Evolutionary conservation across 2,329 filamentous ascomycete species (phyloP), one percentile per base, ranked within the genome.

Genomic region (Sporothrix curviconia): DNA sequence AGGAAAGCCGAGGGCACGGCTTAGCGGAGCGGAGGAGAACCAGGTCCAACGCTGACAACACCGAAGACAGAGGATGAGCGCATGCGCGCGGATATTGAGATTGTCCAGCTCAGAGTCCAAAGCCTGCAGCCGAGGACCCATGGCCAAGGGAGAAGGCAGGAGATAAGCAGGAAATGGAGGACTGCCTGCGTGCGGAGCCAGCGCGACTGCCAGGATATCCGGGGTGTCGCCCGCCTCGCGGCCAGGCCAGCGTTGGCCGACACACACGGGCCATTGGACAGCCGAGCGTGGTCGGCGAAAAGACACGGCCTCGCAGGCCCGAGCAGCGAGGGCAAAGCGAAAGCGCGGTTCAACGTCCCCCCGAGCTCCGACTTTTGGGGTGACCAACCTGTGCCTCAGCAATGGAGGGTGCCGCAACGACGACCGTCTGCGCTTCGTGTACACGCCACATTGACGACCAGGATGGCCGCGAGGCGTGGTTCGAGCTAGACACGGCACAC

Each of bases 361-460:
- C 94, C 0, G 94, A 99, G 75, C 79, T 99, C 46, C n/a, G 89
- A 92, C 64, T 97, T 97, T 69, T 99, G 94, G 94, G n/a, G 89
- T 95, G 70, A 87, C 87, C 56, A 94, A 92, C 69, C 76, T 99
- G 59, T 92, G 92, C 59, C 72, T 97, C 68, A 79, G 87, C 60
- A n/a, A 95, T 99, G 67, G 92, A 97, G 68, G 92, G 92, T 1
- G 89, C 89, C 0, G 90, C 1, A 82, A 83, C 67, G 85, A 89
- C 61, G 92, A 96, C 72, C 81, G 89, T 25, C 77, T 99, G 64
- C 92, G 92, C 71, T 96, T 99, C 70, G 82, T 94, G 2, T 99
- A 90, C 68, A 88, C 84, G 28, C n/a, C 89, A 95, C 70, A 78
- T 97, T 46, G 85, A 95, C 68, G 90, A 95, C 74, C 83, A 84